Percentiles rank a stretch among this genome's conserved stretches.
Conservation (phyloP, 2,329 filamentous ascomycete species). For the Monascus ruber region DNA sequence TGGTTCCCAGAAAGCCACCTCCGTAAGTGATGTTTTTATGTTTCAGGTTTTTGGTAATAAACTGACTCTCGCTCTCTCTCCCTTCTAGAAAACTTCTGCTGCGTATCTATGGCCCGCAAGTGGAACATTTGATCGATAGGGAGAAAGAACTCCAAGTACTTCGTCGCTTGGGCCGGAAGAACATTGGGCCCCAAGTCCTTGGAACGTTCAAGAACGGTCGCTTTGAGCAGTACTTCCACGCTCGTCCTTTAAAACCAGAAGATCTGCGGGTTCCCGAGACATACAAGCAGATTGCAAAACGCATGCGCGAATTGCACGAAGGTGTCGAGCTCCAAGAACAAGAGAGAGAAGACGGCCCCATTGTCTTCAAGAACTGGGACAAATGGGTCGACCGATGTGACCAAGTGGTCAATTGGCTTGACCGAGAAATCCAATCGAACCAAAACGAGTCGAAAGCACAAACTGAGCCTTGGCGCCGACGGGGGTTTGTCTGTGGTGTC, state of each 20-base stretch:
- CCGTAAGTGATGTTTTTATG: constrained; percentile 34
- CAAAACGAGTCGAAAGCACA: constrained; percentile 31
- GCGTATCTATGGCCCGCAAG: constrained; percentile 87
- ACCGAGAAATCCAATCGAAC: constrained; percentile 46
- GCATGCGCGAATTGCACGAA: constrained; percentile 91
- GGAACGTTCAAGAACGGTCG: constrained; percentile 91
- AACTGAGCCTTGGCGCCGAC: constrained; percentile 51
- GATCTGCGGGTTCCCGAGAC: constrained; percentile 74
- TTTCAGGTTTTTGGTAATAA: background rate
- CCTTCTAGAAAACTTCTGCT: constrained; percentile 60
- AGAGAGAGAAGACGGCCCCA: constrained; percentile 68
- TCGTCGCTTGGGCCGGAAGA: constrained; percentile 74
- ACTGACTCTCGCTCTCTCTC: background rate
- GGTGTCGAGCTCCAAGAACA: constrained; percentile 74
- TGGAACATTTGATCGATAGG: constrained; percentile 89
- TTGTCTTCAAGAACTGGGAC: constrained; percentile 89
- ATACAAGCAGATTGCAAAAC: constrained; percentile 87
- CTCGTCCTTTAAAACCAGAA: constrained; percentile 62
- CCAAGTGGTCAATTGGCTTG: constrained; percentile 41
- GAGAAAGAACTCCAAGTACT: constrained; percentile 82
- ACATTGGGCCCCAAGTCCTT: constrained; percentile 80
- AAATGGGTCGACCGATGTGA: constrained; percentile 63
- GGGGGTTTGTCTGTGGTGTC: constrained; percentile 70
- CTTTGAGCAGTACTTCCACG: constrained; percentile 90
- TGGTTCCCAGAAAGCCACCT: constrained; percentile 37